Base-by-base conservation (phyloP, 768 basidiomycete genomes). In the Kwoniella shandongensis region DNA sequence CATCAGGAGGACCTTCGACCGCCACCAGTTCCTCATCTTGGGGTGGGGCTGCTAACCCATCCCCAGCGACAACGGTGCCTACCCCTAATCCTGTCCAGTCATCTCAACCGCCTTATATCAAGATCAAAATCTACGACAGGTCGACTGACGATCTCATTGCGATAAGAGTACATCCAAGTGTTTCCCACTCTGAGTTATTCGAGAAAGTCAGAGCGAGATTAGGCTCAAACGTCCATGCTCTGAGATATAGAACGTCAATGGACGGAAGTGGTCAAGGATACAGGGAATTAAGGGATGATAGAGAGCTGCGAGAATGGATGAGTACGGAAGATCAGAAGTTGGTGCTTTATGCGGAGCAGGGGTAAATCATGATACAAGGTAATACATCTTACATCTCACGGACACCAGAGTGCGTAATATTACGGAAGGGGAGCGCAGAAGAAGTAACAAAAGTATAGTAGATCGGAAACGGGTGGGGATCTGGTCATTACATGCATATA, bases 81-180 rank as follows among this genome's bases (percentile, higher is more conserved):
- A 53, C 50, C 11, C 48, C 51, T 18, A 25, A 35, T 20, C 26
- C 29, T 29, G 18, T 18, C 27, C 52, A 57, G 38, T 10, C 36
- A 35, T 18, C 57, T 47, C 68, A 70, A 55, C 73, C 77, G 8
- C 88, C 93, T 22, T 98, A 92, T 78, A 83, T 98, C 65, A 99
- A 98, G 79, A 96, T 99, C 79, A 99, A 99, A 79, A 91, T 99
- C 42, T 96, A 96, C 75, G 89, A 96, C 78, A 84, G 89, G 36
- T 81, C 87, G 54, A 87, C 91, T 23, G 93, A 98, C 72, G 96
- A 99, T 76, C 80, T 98, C 52, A 91, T 98, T 62, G 96, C 96
- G 3, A 96, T 98, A 54, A 86, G 96, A 13, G 94, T 98, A 26
- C 92, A 94, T 72, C 96, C 96, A 22, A 84, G 83, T 49, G 92